Evolutionary conservation across 306 rosid species (phyloP), one percentile per base, ranked within the genome.

Genomic region (Hippophae tibetana): DNA sequence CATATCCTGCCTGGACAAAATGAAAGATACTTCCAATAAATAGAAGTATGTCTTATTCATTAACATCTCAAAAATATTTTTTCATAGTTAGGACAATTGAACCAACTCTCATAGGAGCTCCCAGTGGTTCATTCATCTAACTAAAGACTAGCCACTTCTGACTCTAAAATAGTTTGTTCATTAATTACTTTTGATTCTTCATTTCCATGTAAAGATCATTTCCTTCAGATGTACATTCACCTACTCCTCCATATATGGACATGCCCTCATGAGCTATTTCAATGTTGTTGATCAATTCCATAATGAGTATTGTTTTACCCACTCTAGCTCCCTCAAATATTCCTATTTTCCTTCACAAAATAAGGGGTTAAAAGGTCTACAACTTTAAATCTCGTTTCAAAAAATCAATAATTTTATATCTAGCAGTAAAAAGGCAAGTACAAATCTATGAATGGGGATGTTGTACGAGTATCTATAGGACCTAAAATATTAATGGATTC

Each of bases 241-340:
- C 7, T 44, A 6, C 8, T 44, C 47, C 1, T 13, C 2, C 13
- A 49, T 10, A 11, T 49, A 49, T 14, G n/a, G 53, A 49, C n/a
- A 49, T 1, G 18, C 1, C 53, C n/a, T 14, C 23, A 49, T 1
- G 53, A 49, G 18, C 53, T 7, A 10, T 49, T 13, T 13, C 53
- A 13, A 8, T 49, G 53, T 49, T 49, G 53, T 9, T 49, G 53
- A 49, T 49, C 53, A 49, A 49, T 49, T 49, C 53, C 53, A 49
- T 12, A 49, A 49, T 49, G 13, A 49, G 53, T 49, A 49, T 49
- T 49, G 53, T 8, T 49, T 49, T 49, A 12, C 53, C 53, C 13
- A 49, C 13, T 49, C 13, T 14, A 9, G 18, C 53, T n/a, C 18
- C 53, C 53, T 10, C 10, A 10, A 44, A 44, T 44, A n/a, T 7